Evolutionary conservation across 2,329 filamentous ascomycete species (phyloP), one percentile per base, ranked within the genome.

Genomic region (Fusarium goolgardi): DNA sequence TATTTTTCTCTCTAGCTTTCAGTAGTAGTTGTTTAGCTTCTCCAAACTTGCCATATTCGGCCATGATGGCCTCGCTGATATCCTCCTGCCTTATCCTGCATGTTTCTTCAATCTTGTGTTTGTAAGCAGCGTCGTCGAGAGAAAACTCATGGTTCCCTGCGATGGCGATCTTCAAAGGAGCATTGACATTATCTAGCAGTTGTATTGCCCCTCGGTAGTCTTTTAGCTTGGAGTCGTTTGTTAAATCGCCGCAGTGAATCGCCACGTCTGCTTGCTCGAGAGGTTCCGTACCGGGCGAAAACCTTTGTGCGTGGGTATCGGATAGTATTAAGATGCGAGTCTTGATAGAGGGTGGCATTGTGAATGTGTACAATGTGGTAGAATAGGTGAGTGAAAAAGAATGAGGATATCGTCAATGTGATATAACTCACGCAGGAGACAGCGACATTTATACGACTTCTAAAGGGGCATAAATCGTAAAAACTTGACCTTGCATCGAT

Each of bases 111-210:
- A 77, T 53, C 41, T 76, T 77, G 4, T 60, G 12, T 41, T 76
- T 59, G 49, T 83, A 86, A 0, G 70, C 70, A 0, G 69, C 66
- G 2, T 63, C 44, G 32, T 82, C 79, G 4, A 82, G 72, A 0
- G 77, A 81, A 40, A 84, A 84, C 60, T 87, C 83, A 60, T 86
- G 83, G 52, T 86, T 86, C 1, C 84, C 84, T 3, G 84, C 78
- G 43, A 87, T 85, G 9, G 81, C 75, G 2, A 86, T 69, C 55
- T 86, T 86, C 5, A 85, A 72, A 0, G 81, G 78, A 0, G 83
- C 82, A 2, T 81, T 59, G 18, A 85, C 72, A 0, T 50, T 51
- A 11, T 76, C 67, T 0, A 86, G 75, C 0, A 82, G 69, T 3
- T 75, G 56, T 6, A 86, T 70, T 0, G 81, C 75, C 4, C 69